Evolutionary conservation across 805 yeast species (phyloP).

Genomic region (Schwanniomyces occidentalis): DNA sequence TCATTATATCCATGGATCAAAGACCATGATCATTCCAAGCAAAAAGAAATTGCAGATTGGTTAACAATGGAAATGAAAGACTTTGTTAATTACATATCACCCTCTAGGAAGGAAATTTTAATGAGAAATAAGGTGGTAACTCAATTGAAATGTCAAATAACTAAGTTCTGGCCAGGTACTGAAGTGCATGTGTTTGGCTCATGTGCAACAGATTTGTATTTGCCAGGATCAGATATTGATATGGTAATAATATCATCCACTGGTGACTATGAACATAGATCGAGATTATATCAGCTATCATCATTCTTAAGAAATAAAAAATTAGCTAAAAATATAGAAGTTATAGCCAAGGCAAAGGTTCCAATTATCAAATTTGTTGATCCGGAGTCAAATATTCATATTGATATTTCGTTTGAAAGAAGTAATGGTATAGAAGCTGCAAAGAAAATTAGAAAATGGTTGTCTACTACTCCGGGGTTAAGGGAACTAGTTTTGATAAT

Average conservation of each 20-base stretch:
- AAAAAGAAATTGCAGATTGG: conserved; percentile 82
- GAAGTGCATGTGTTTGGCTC: conserved; percentile 90
- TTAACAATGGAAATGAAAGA: conserved; percentile 81
- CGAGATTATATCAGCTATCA: conserved; percentile 70
- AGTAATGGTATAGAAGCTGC: conserved; percentile 84
- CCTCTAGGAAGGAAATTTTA: conserved; percentile 70
- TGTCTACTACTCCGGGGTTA: conserved; percentile 69
- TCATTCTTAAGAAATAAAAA: conserved; percentile 60
- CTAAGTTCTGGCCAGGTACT: conserved; percentile 71
- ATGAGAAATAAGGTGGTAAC: conserved; percentile 66
- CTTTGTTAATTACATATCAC: conserved; percentile 82
- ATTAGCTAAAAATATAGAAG: conserved; percentile 74
- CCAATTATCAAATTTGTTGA: conserved; percentile 93
- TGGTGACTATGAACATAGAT: conserved; percentile 61
- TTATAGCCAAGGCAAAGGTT: conserved; percentile 86
- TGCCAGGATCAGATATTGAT: conserved; percentile 96
- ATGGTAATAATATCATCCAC: conserved; percentile 74
- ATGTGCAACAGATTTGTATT: conserved; percentile 85
- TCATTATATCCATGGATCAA: conserved; percentile 71
- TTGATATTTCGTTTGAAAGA: conserved; percentile 89
- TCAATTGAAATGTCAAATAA: conserved; percentile 53
- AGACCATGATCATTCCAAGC: conserved; percentile 73
- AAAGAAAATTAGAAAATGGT: conserved; percentile 72
- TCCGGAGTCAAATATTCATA: conserved; percentile 63
- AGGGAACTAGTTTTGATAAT: conserved; percentile 79